Evolutionary conservation across 1,284 basidiomycete species (phyloP).

Genomic region (Puccinia coronata): DNA sequence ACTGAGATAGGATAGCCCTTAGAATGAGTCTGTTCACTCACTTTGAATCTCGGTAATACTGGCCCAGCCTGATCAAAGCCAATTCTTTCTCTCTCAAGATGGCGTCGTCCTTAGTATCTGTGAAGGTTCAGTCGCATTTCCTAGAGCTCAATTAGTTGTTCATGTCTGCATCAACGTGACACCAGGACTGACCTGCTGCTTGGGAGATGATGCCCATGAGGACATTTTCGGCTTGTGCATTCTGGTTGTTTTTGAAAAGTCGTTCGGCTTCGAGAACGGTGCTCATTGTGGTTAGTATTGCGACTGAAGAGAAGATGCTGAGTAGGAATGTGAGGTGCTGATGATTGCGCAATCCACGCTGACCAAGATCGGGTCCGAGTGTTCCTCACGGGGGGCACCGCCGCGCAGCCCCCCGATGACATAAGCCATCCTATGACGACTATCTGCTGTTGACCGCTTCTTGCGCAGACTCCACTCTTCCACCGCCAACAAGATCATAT

Average conservation of each 20-base stretch:
- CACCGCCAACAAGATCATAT: too few relatives aligned
- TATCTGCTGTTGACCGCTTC: background rate
- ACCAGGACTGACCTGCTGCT: constrained; percentile 23
- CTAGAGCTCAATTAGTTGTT: background rate
- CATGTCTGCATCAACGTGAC: background rate
- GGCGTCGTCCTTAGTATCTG: constrained; percentile 62
- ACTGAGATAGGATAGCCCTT: background rate
- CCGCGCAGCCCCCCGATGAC: background rate
- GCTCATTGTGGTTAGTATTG: constrained; percentile 17
- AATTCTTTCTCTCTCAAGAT: constrained; percentile 77
- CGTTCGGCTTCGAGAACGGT: constrained; percentile 19
- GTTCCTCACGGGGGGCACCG: background rate
- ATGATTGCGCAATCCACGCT: background rate
- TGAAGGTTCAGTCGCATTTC: background rate
- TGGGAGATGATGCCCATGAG: constrained; percentile 44
- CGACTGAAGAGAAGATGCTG: background rate
- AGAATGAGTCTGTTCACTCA: constrained; percentile 60
- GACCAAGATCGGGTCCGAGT: background rate
- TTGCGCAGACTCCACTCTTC: constrained; percentile 2
- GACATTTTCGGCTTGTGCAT: constrained; percentile 11
- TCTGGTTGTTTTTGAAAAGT: constrained; percentile 31
- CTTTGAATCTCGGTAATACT: constrained; percentile 83
- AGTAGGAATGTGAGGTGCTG: background rate
- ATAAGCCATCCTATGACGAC: background rate
- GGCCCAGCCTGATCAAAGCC: constrained; percentile 81